Base-by-base conservation (phyloP, 192 early-diverging fungal genomes). In the Rhizoclosmatium sp. region DNA sequence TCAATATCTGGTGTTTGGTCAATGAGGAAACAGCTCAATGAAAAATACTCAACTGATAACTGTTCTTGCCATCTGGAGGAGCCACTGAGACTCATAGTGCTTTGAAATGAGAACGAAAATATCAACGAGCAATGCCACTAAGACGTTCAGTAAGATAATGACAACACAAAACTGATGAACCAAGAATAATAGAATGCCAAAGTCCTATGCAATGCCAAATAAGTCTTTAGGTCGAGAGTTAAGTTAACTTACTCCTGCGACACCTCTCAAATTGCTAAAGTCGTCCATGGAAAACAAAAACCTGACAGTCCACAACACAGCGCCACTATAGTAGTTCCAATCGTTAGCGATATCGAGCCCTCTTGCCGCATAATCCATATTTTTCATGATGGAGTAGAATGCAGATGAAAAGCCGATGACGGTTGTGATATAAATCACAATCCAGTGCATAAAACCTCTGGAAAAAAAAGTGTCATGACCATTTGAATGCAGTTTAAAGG, bases 31-130 rank as follows among this genome's bases (percentile, higher is more conserved):
- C 14, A 68, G 45, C 10, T 19, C 7, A 68, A 41, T 45, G 0
- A 47, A 2, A 31, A 45, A n/a, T 10, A 71, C 23, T 41, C 44
- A 41, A 69, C 67, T 58, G 47, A 62, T 40, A 1, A 47, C 39
- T 31, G 61, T 75, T 61, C 48, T 75, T 2, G 72, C 72, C 72
- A 75, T 75, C 39, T 75, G 72, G 2, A 75, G 40, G 16, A 75
- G 59, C 72, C 72, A 75, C 5, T 59, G 59, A 9, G 72, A 75
- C 41, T 75, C 72, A 12, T 75, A 75, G 45, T 75, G 23, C 19
- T 42, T 59, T n/a, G 72, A 75, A 2, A 75, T 49, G 42, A 4
- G 21, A 46, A 44, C 61, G 10, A 45, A 75, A 47, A 75, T 45
- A 45, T 75, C 72, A 40, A 75, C 72, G 39, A 75, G 72, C 3